Evolutionary conservation across 352 stramenopile genomes (phyloP), one percentile per base, ranked within the genome.

Genomic region (Pythium utonaiense): DNA sequence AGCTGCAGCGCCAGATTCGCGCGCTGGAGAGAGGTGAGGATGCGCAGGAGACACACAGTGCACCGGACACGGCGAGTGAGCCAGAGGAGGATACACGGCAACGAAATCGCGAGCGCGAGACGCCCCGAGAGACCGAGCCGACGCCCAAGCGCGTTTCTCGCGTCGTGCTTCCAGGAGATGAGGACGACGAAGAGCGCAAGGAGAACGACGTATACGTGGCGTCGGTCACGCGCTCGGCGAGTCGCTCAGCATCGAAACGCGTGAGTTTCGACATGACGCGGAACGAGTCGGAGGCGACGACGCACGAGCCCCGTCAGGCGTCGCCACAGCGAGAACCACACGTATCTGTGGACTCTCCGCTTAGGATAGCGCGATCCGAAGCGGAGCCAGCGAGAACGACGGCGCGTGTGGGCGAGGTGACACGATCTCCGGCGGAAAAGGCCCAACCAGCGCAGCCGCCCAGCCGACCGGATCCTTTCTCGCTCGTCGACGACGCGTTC

Each of bases 1-100:
- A 65, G 31, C 62, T 89, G 7, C 53, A 78, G 44, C 63, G 62
- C 10, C 57, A 78, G 49, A 51, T 85, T 1, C 60, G 52, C n/a
- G 66, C 58, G 36, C 44, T 89, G 33, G 70, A 85, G 54, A 68
- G 56, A 31, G 62, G 52, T 3, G 48, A 55, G 6, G 48, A 44
- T 12, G 42, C 6, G 17, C 27, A 45, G 6, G 38, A 45, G 6
- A 3, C 17, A 1, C 36, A 22, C 4, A 44, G 8, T 53, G 24
- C 3, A 5, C 47, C 7, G 24, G 27, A 31, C 21, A 42, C 28
- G 0, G 22, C 45, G 24, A 64, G 63, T 34, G 54, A 50, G 25
- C 24, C 41, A 40, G 31, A 58, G n/a, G n/a, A 52, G 3, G 7
- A 34, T n/a, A n/a, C n/a, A n/a, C n/a, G n/a, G 14, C n/a, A 19